Base-by-base conservation (phyloP, 2,329 filamentous ascomycete genomes). In the Aspergillus sp. region DNA sequence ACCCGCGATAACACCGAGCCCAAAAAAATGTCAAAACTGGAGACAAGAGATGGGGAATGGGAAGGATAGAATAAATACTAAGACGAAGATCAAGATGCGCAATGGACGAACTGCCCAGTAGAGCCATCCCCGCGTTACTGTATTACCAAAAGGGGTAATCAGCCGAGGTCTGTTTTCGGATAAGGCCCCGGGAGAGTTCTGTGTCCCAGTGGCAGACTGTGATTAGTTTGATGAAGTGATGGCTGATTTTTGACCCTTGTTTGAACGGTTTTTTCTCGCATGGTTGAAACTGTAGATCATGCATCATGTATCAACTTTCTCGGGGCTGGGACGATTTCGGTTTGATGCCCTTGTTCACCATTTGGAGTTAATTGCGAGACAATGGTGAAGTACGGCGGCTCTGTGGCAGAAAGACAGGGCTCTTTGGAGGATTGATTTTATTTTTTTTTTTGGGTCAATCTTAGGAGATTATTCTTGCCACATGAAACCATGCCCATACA, bases 121-220 rank as follows among this genome's bases (percentile, higher is more conserved):
- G 12, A 30, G 20, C 37, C 30, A 42, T 50, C 48, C 45, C 49
- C 52, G 44, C 49, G 41, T 41, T 20, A 19, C 37, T 19, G 7
- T 20, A 48, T 32, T 7, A n/a, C n/a, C 33, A 7, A 7, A 35
- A n/a, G 1, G 33, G 33, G 44, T 35, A 47, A 47, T 33, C 27
- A 37, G 50, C 53, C 53, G 52, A 54, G 53, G 53, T 54, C 42
- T 41, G 37, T 45, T 46, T 30, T 52, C 53, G 53, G 52, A 50
- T 53, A 53, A 48, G 33, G 22, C 25, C 17, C 33, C 33, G 15
- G 7, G 15, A 17, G 13, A 17, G 33, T 37, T 15, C n/a, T 37
- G 15, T 17, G n/a, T n/a, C 17, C 6, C 33, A 9, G 3, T 9
- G 13, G 33, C 5, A 17, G 17, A 17, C 4, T 27, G 25, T 30